Evolutionary conservation across 106 monocot genomes (phyloP).

Genomic region (Allium fistulosum): DNA sequence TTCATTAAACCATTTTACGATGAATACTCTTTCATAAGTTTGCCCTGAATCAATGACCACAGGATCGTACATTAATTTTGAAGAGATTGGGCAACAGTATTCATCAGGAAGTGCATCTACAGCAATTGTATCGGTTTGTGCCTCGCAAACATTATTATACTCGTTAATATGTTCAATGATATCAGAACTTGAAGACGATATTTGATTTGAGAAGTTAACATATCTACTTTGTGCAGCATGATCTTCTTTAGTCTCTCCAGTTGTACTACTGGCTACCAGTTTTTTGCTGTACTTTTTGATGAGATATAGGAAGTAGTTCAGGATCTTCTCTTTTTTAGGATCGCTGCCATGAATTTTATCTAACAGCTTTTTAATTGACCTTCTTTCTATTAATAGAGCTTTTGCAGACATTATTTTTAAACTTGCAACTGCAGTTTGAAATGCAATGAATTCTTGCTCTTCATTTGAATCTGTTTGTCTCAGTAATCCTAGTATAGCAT

Average conservation of each 20-base stretch:
- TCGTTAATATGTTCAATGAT: constrained; percentile 13
- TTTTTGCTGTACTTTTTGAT: constrained; percentile 57
- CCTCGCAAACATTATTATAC: not conserved
- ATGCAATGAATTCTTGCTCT: constrained; percentile 50
- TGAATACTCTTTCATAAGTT: constrained; percentile 69
- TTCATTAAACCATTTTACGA: constrained; percentile 82
- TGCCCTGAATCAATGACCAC: constrained; percentile 86
- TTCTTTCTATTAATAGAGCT: constrained; percentile 74
- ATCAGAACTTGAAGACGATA: constrained; percentile 7
- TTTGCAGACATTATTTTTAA: constrained; percentile 60
- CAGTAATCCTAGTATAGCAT: constrained; percentile 45
- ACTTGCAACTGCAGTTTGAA: constrained; percentile 42
- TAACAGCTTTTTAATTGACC: constrained; percentile 62
- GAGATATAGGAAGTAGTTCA: constrained; percentile 57
- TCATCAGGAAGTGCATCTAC: constrained; percentile 46
- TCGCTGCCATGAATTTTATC: constrained; percentile 32
- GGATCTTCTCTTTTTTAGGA: constrained; percentile 47
- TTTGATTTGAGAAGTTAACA: not conserved
- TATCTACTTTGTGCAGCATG: not conserved
- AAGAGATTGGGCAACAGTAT: constrained; percentile 78
- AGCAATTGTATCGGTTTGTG: constrained; percentile 13
- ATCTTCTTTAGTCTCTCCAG: constrained; percentile 22
- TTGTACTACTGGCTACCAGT: constrained; percentile 8
- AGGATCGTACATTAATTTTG: constrained; percentile 79
- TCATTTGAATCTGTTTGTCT: constrained; percentile 34